Evolutionary conservation across 2,329 filamentous ascomycete genomes (phyloP), one percentile per base, ranked within the genome.

Genomic region (Chaetomiaceae sp.): DNA sequence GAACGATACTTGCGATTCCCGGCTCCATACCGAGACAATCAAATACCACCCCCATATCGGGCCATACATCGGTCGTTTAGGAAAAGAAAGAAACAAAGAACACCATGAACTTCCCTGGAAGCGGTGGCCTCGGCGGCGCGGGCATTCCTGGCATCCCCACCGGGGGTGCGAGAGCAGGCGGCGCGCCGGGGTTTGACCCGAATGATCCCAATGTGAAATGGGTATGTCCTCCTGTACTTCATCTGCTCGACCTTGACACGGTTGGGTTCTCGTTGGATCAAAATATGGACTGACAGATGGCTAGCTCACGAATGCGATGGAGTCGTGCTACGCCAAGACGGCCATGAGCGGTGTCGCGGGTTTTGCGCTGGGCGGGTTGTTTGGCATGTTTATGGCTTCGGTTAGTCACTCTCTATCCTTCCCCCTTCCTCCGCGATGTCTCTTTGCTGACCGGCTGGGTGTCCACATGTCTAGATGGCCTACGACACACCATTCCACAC

Each of bases 321-420:
- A 97, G 70, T 95, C 89, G 30, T 99, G 93, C 67, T 82, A 86
- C 20, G 85, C 85, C 51, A 99, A 99, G 70, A 87, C 89, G 16
- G 85, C 82, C 60, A 86, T 99, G 71, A 87, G 91, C 0, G 93
- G 92, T 51, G 88, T 86, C 20, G 95, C 95, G 82, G 93, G 93
- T 14, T 96, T 96, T 63, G 93, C 85, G 33, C 85, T 99, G 59
- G 93, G 93, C 56, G 93, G 90, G 63, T 76, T 95, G 38, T 99
- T 99, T 62, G 93, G 93, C 60, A 79, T 97, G 63, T 99, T 99
- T 76, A 99, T 97, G 92, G 89, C 91, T 53, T 93, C 88, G 64
- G 89, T 95, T 83, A 57, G 86, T 48, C 38, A 27, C 25, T 48
- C 38, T 42, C 14, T 42, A 17, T 20, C 30, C 31, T 17, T 34